Evolutionary conservation across 805 yeast species (phyloP).

Genomic region (Vanderwaltozyma tropicalis): DNA sequence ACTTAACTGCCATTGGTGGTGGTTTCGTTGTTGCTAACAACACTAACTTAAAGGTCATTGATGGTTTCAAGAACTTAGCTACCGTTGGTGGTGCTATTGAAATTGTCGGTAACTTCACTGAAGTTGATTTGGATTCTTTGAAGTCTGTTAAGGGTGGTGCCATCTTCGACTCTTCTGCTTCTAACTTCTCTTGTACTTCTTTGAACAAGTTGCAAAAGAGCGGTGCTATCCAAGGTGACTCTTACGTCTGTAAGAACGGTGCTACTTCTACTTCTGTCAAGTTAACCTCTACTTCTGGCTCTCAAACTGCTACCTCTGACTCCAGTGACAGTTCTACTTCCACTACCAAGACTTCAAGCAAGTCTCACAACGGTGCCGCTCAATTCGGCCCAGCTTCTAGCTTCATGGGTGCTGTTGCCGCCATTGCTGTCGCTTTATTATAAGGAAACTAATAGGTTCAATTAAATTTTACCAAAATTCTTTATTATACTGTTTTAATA

Average conservation of each 20-base stretch:
- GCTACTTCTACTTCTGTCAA: constrained; percentile 38
- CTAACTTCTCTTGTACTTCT: constrained; percentile 66
- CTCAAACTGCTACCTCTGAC: constrained; percentile 20
- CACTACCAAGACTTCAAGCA: constrained; percentile 16
- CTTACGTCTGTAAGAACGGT: constrained; percentile 65
- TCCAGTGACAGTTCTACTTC: constrained; percentile 30
- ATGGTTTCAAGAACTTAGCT: constrained; percentile 63
- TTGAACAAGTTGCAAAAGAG: constrained; percentile 62
- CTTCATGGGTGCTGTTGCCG: constrained; percentile 40
- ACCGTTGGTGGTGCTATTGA: constrained; percentile 83
- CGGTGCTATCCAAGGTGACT: constrained; percentile 87
- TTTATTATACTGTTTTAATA: too few relatives aligned
- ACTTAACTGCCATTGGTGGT: constrained; percentile 74
- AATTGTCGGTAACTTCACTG: constrained; percentile 68
- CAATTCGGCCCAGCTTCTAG: constrained; percentile 30
- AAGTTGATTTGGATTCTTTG: constrained; percentile 66
- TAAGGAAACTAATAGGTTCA: too few relatives aligned
- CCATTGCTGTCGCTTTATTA: constrained; percentile 41
- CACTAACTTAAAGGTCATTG: constrained; percentile 52
- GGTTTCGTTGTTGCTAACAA: constrained; percentile 87
- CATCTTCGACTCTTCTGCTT: constrained; percentile 58
- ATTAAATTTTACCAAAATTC: too few relatives aligned
- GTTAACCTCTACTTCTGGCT: constrained; percentile 23
- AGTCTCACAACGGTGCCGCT: constrained; percentile 9
- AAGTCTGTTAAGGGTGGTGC: constrained; percentile 88